phyloP scores from a whole-genome alignment of 2,329 filamentous ascomycete species.

The Fonsecaea monophora region DNA sequence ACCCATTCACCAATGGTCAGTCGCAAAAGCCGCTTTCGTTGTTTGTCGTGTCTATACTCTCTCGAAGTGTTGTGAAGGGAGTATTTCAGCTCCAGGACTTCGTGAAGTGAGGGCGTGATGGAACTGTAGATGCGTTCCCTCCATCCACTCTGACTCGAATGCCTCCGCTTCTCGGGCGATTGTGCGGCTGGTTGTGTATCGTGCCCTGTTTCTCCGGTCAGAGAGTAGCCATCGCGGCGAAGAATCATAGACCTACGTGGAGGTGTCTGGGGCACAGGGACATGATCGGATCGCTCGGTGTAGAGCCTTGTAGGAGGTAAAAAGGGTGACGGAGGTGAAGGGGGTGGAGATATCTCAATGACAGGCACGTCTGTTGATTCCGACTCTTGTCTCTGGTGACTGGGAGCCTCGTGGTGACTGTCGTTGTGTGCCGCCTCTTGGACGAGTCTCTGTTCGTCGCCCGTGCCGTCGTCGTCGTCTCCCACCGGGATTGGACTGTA shows the following conservation, averaged over 20 bases:
- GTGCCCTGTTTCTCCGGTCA: slow-evolving; percentile 20
- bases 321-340: neutral
- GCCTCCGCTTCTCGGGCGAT: slow-evolving; percentile 10
- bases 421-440: neutral
- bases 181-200: slow-evolving; percentile 1
- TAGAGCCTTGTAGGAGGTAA: slow-evolving; percentile 4
- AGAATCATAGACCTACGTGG: slow-evolving; percentile 5
- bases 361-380: slow-evolving; percentile 9
- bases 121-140: slow-evolving; percentile 26
- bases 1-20: slow-evolving; percentile 36
- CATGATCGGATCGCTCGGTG: neutral
- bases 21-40: slow-evolving; percentile 32
- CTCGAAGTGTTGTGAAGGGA: slow-evolving; percentile 18
- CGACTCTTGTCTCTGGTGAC: neutral
- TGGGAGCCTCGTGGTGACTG: neutral
- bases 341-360: slow-evolving; percentile 15
- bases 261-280: slow-evolving; percentile 16
- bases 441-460: neutral
- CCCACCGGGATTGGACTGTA: slow-evolving; percentile 9
- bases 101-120: slow-evolving; percentile 29
- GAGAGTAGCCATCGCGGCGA: neutral
- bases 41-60: slow-evolving; percentile 29
- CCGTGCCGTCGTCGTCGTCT: slow-evolving; percentile 8
- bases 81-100: slow-evolving; percentile 22
- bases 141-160: slow-evolving; percentile 25